phyloP scores from a whole-genome alignment of 2,329 filamentous ascomycete genomes.

The Trichoderma lentiforme region DNA sequence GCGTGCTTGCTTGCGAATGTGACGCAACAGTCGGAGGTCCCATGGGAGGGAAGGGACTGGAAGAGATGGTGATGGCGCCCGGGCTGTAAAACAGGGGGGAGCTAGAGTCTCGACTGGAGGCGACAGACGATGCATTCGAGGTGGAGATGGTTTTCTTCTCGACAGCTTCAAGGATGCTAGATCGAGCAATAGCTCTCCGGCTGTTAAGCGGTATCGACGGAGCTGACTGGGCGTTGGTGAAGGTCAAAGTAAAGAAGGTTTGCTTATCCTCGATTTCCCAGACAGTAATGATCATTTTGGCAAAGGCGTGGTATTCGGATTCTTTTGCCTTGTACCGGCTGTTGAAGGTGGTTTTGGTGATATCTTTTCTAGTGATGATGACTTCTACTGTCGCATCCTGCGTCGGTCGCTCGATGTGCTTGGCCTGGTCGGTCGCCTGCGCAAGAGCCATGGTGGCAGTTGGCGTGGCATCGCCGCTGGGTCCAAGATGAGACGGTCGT shows the following conservation, averaged over 20 bases:
- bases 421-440: constrained; percentile 29
- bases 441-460: constrained; percentile 26
- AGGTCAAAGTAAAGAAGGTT: constrained; percentile 71
- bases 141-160: constrained; percentile 44
- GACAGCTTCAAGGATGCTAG: constrained; percentile 43
- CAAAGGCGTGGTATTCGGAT: constrained; percentile 47
- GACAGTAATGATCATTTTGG: constrained; percentile 73
- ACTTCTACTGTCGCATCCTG: constrained; percentile 67
- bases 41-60: constrained; percentile 62
- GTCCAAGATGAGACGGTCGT: constrained; percentile 21
- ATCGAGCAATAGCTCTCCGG: constrained; percentile 39
- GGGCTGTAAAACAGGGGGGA: constrained; percentile 52
- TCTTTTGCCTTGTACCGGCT: constrained; percentile 35
- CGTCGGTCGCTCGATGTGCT: constrained; percentile 29
- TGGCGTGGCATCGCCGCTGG: constrained; percentile 36
- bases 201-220: constrained; percentile 31
- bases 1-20: constrained; percentile 51
- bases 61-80: constrained; percentile 48
- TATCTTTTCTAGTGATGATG: constrained; percentile 53
- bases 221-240: constrained; percentile 57
- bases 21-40: constrained; percentile 59
- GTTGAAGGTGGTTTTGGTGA: constrained; percentile 39
- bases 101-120: constrained; percentile 47
- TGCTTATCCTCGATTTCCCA: constrained; percentile 67
- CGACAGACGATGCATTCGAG: constrained; percentile 45